Percentiles rank a stretch among this genome's conserved stretches.
phyloP scores from a whole-genome alignment of 2,329 filamentous ascomycete species.

The Graphilbum fragrans region DNA sequence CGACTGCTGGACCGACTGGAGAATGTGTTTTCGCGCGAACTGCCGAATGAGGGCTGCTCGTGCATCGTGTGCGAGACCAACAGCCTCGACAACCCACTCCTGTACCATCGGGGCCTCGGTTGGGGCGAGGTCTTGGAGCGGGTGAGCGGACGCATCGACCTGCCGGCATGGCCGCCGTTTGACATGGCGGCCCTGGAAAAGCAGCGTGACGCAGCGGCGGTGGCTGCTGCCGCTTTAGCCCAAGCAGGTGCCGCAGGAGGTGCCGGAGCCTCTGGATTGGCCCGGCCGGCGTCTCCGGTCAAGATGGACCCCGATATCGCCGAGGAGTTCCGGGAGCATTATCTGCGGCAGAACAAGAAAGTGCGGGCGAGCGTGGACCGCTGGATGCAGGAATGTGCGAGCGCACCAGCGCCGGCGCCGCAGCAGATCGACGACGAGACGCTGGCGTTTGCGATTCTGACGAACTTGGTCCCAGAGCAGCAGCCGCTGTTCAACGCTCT shows the following conservation, averaged over 20 bases:
- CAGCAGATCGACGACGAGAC: slow-evolving; percentile 93
- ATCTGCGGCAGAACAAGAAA: slow-evolving; percentile 83
- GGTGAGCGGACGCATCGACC: slow-evolving; percentile 75
- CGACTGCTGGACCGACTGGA: slow-evolving; percentile 81
- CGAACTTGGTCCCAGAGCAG: slow-evolving; percentile 65
- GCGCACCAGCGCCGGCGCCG: slow-evolving; percentile 60
- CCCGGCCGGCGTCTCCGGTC: slow-evolving; percentile 45
- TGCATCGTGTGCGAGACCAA: slow-evolving; percentile 67
- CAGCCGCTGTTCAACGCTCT: slow-evolving; percentile 75
- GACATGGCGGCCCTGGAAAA: slow-evolving; percentile 51
- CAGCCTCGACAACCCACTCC: background rate
- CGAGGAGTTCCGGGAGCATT: slow-evolving; percentile 86
- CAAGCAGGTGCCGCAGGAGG: slow-evolving; percentile 15
- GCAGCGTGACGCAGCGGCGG: slow-evolving; percentile 43
- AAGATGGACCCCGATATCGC: slow-evolving; percentile 89
- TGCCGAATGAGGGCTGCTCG: slow-evolving; percentile 72
- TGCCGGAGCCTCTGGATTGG: slow-evolving; percentile 14
- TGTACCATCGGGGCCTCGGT: slow-evolving; percentile 59
- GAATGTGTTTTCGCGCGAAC: slow-evolving; percentile 85
- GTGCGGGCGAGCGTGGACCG: slow-evolving; percentile 82
- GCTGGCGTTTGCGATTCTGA: slow-evolving; percentile 83
- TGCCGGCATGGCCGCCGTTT: slow-evolving; percentile 84
- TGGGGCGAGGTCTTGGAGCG: slow-evolving; percentile 95
- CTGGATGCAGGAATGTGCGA: slow-evolving; percentile 75
- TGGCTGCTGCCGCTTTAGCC: slow-evolving; percentile 8